phyloP scores from a whole-genome alignment of 2,329 filamentous ascomycete species.

The Xylaria sp. region DNA sequence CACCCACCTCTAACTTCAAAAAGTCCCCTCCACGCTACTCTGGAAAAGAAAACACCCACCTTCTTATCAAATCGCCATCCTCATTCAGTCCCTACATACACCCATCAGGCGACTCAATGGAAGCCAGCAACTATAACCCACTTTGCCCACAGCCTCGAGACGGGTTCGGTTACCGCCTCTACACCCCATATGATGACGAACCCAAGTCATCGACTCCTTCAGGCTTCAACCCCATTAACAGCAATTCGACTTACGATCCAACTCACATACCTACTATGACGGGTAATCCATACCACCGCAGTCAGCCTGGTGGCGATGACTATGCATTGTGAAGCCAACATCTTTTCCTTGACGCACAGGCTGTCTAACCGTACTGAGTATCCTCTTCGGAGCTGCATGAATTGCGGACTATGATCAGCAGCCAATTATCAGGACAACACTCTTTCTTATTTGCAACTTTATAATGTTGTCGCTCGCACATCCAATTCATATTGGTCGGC shows the following conservation, averaged over 20 bases:
- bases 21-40: slow-evolving; percentile 42
- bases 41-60: slow-evolving; percentile 51
- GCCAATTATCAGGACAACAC: slow-evolving; percentile 1
- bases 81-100: slow-evolving; percentile 48
- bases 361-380: not conserved
- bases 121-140: slow-evolving; percentile 49
- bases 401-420: not conserved
- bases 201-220: slow-evolving; percentile 38
- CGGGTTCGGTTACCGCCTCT: slow-evolving; percentile 45
- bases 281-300: slow-evolving; percentile 37
- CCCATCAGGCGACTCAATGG: slow-evolving; percentile 41
- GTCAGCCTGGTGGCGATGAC: slow-evolving; percentile 37
- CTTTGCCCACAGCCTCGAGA: slow-evolving; percentile 50
- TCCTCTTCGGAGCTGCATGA: not conserved
- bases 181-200: slow-evolving; percentile 47
- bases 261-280: slow-evolving; percentile 41
- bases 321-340: slow-evolving; percentile 34
- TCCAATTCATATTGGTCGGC: slow-evolving; percentile 1
- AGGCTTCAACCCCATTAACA: slow-evolving; percentile 48
- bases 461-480: slow-evolving; percentile 1
- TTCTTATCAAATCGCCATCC: slow-evolving; percentile 42
- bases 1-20: slow-evolving; percentile 47
- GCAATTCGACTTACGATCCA: slow-evolving; percentile 40
- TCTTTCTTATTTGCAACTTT: slow-evolving; percentile 3
- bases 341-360: not conserved